Percentiles rank a stretch among this genome's conserved stretches.
Evolutionary conservation across 768 basidiomycete species (phyloP).

Genomic region (Suillus brevipes): DNA sequence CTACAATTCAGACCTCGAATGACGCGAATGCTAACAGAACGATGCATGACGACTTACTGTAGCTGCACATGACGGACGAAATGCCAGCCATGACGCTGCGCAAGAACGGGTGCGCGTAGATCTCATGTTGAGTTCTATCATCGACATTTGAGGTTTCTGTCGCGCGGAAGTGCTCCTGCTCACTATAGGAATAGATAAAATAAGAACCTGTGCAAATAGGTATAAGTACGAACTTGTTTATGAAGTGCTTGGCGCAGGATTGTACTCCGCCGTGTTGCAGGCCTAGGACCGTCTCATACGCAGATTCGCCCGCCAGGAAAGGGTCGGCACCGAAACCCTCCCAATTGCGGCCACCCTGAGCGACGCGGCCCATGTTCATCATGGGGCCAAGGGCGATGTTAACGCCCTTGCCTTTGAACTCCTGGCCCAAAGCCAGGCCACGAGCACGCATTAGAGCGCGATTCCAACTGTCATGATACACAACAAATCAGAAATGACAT

Average conservation of each 20-base stretch:
- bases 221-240: conserved; percentile 51
- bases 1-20: conserved; percentile 33
- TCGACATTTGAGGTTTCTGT: conserved; percentile 66
- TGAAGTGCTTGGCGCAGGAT: conserved; percentile 76
- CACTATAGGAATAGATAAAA: conserved; percentile 38
- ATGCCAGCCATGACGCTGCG: conserved; percentile 74
- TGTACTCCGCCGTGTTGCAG: conserved; percentile 74
- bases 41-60: conserved; percentile 44
- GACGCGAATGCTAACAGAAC: conserved; percentile 3
- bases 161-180: conserved; percentile 65
- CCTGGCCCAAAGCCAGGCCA: conserved; percentile 62
- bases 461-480: conserved; percentile 45
- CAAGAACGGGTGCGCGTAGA: conserved; percentile 71
- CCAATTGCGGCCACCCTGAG: conserved; percentile 81
- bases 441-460: conserved; percentile 62
- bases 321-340: conserved; percentile 89
- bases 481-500: conserved; percentile 20
- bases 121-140: conserved; percentile 77
- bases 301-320: conserved; percentile 71
- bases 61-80: conserved; percentile 73
- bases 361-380: conserved; percentile 80
- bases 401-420: conserved; percentile 68
- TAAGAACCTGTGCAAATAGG: conserved; percentile 21
- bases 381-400: conserved; percentile 51
- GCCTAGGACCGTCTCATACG: conserved; percentile 76